Conservation (phyloP, 345 rosid species). For the Trapa incisa region DNA sequence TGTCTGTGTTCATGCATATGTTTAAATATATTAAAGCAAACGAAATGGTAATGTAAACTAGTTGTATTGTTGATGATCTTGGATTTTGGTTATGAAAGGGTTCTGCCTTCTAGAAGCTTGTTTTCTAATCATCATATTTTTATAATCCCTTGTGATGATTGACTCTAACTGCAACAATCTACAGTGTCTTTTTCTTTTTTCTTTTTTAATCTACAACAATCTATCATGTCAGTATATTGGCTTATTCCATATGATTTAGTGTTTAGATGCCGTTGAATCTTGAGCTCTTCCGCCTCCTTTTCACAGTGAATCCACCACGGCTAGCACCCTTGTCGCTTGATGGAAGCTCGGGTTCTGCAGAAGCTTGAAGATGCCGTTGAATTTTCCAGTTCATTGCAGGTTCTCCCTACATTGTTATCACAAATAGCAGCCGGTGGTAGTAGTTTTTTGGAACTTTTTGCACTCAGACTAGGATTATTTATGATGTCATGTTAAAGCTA, state of each 20-base stretch:
- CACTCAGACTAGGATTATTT: background rate
- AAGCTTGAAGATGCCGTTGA: background rate
- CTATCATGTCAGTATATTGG: background rate
- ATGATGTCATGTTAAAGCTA: background rate
- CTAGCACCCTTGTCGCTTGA: constrained; percentile 17
- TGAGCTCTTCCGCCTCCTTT: background rate
- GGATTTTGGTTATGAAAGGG: background rate
- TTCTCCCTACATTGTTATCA: background rate
- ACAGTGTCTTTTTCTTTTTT: no score
- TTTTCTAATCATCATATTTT: background rate
- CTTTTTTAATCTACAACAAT: background rate
- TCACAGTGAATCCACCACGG: constrained; percentile 16
- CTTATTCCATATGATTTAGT: background rate
- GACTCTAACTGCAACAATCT: background rate
- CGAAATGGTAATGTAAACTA: background rate
- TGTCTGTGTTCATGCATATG: background rate
- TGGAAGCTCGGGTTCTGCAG: background rate
- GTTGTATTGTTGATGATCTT: background rate
- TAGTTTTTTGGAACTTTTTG: background rate
- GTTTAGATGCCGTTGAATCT: background rate
- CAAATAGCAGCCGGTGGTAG: background rate
- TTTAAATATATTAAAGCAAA: background rate
- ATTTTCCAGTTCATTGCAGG: background rate
- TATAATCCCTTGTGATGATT: background rate
- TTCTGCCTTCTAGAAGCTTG: background rate